phyloP scores from a whole-genome alignment of 2,329 filamentous ascomycete species.

The Paecilomyces sp. region DNA sequence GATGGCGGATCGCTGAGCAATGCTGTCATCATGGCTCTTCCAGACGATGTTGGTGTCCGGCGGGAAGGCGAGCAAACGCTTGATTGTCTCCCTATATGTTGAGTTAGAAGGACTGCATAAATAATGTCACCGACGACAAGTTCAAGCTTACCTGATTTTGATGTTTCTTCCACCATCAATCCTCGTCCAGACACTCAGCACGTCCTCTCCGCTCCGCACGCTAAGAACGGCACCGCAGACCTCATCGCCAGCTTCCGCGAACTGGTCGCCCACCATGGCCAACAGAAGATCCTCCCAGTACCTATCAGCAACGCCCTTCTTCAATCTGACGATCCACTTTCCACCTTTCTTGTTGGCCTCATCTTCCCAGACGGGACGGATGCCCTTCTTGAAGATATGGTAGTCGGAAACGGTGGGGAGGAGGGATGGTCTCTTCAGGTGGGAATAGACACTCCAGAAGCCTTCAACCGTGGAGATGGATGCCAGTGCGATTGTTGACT shows the following conservation, averaged over 20 bases:
- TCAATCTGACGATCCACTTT: constrained; percentile 94
- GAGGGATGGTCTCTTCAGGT: constrained; percentile 80
- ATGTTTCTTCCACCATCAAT: constrained; percentile 89
- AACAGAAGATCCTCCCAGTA: constrained; percentile 95
- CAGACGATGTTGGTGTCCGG: constrained; percentile 85
- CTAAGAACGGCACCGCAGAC: constrained; percentile 93
- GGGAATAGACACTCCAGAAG: constrained; percentile 82
- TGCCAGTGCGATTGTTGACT: constrained; percentile 84
- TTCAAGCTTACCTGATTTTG: constrained; percentile 71
- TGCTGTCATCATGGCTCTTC: constrained; percentile 94
- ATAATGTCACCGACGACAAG: background rate
- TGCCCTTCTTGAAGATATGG: constrained; percentile 94
- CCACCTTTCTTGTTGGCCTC: constrained; percentile 93
- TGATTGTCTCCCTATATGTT: constrained; percentile 74
- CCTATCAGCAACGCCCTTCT: constrained; percentile 93
- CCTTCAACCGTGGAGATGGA: constrained; percentile 76
- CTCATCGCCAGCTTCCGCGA: constrained; percentile 85
- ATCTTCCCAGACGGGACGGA: constrained; percentile 97
- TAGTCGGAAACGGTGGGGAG: constrained; percentile 94
- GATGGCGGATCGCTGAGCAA: constrained; percentile 81
- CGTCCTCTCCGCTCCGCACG: constrained; percentile 91
- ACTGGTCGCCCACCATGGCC: constrained; percentile 88
- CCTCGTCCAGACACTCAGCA: constrained; percentile 95
- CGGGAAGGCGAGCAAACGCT: constrained; percentile 78
- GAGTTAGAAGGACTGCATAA: constrained; percentile 14